Base-by-base conservation (phyloP, 225 moss, liverwort and hornwort species). In the Asterella californica region DNA sequence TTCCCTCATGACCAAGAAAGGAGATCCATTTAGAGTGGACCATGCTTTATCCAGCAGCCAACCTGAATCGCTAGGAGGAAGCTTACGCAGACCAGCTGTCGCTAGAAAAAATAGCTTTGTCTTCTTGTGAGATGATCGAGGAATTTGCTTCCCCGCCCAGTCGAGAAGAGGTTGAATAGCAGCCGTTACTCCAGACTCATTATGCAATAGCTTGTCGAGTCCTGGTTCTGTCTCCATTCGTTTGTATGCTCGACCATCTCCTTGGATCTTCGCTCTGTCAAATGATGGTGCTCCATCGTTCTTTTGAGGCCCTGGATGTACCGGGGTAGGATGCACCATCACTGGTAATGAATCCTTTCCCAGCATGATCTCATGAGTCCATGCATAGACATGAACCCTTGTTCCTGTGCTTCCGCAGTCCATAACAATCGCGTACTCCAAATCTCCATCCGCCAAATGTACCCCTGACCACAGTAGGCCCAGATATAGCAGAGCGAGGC, bases 171-270 rank as follows among this genome's bases (percentile, higher is more conserved):
- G 97, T 72, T 86, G 86, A 81, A 97, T 85, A 46, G 97, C 93
- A 80, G 76, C 66, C 73, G 74, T 87, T 47, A 93, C 88, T 79
- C 93, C 92, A 27, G 94, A 89, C 75, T 85, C 87, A 72, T 97
- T 92, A 48, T 93, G 90, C 84, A 91, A 81, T 12, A 92, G 86
- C 81, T 97, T 94, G 84, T 97, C 93, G 70, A 97, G 70, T 65
- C 97, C 97, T 62, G 97, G 97, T 62, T 93, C 94, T 64, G 97
- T 97, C 84, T 97, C 97, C 92, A 97, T 93, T 25, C 97, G 91
- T 76, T 93, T 97, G 78, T 97, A 97, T 36, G 94, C 91, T 76
- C 97, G 89, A 72, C 84, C 76, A 62, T 78, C 80, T 78, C 77
- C 82, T 36, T 81, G 82, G 50, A 34, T 79, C 57, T 77, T 76